Conservation (phyloP, 306 rosid genomes). For the Acacia confusa region DNA sequence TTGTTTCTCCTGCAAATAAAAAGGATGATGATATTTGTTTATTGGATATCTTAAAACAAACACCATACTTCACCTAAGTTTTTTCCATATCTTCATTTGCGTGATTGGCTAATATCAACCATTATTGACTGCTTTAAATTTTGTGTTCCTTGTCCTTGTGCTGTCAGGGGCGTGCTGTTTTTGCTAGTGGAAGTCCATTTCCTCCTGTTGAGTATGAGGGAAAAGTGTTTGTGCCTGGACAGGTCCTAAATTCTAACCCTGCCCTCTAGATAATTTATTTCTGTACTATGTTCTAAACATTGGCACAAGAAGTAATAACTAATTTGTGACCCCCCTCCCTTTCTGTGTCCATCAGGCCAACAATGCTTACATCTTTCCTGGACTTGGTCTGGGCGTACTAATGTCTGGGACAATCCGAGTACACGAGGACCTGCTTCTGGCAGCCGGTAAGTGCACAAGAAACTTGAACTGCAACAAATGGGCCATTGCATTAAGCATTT, state of each 20-base stretch:
- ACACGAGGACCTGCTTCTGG: constrained; percentile 87
- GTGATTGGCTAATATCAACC: background rate
- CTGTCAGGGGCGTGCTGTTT: constrained; percentile 78
- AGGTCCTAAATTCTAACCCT: constrained; percentile 47
- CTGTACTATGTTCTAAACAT: constrained; percentile 1
- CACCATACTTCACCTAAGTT: background rate
- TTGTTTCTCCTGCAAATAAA: background rate
- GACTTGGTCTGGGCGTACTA: constrained; percentile 83
- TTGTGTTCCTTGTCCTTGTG: background rate
- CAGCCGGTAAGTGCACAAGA: constrained; percentile 75
- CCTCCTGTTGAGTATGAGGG: constrained; percentile 77
- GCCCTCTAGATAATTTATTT: background rate
- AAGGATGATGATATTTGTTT: background rate
- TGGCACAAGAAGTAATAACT: constrained; percentile 2
- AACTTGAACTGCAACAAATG: constrained; percentile 14
- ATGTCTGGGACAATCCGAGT: constrained; percentile 93
- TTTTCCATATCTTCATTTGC: background rate
- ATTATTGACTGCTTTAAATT: background rate
- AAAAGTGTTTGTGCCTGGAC: constrained; percentile 77
- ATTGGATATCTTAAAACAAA: background rate
- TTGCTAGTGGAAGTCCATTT: constrained; percentile 94
- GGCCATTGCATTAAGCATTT: background rate
- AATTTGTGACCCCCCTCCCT: constrained; percentile 13
- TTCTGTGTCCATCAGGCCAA: constrained; percentile 60
- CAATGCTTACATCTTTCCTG: constrained; percentile 96